Evolutionary conservation across 192 early-diverging fungal species (phyloP), one percentile per base, ranked within the genome.

Genomic region (Rhizoclosmatium sp.): DNA sequence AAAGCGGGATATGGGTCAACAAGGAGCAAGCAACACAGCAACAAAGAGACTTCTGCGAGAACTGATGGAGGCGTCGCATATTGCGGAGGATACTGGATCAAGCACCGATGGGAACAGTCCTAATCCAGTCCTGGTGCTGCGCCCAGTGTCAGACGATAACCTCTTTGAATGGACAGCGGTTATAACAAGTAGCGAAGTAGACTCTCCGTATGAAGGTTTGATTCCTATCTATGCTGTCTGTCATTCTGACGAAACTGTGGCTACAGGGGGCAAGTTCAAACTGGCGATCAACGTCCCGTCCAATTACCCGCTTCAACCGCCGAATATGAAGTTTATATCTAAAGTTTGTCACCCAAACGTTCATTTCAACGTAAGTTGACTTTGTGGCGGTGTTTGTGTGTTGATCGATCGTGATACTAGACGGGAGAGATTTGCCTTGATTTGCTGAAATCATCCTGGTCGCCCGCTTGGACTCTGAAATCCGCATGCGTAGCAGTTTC

Each of bases 371-470:
- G 93, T 93, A 85, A 10, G 10, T 76, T 47, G 48, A 19, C 61
- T 9, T 49, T 41, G 19, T 78, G 68, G 64, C 4, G 14, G 41
- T 74, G n/a, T 65, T 21, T 10, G 19, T 42, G 45, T 14, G 2
- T 16, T 75, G 42, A 41, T 65, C 39, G 14, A 3, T 39, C 56
- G 48, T 75, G 49, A 59, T 12, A 4, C 59, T 84, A 95, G 89
- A 96, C 95, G 0, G 98, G 98, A 21, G 96, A 98, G 81, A 98
- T 99, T 69, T 99, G 98, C 71, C 86, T 99, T 67, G 98, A 99
- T 85, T 90, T 99, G 47, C 87, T 99, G 48, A 96, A 96, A 76
- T 87, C 93, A 41, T 93, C 92, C 68, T 99, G 98, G 98, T 93
- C 93, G 48, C 98, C 98, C 9, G 93, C 95, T 19, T 99, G 95